Percentiles rank a stretch among this genome's conserved stretches.
phyloP scores from a whole-genome alignment of 2,329 filamentous ascomycete species.

The Dryadomyces sulphureus region DNA sequence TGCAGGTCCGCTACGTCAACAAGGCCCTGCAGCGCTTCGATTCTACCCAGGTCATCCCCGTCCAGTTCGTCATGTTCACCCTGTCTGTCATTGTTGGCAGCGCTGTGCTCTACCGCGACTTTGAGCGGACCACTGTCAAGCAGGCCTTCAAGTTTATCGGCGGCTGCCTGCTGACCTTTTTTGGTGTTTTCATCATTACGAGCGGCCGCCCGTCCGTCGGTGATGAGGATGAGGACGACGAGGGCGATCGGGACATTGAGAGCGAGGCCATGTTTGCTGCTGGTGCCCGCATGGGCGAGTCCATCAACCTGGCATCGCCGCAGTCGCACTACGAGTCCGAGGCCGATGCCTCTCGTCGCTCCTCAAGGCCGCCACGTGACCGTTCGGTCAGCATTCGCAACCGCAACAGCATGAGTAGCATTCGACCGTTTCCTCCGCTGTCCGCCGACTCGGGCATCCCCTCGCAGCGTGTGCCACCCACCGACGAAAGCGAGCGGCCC shows the following conservation, averaged over 20 bases:
- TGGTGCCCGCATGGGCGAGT: slow-evolving; percentile 35
- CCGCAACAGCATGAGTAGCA: slow-evolving; percentile 12
- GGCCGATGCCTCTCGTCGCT: slow-evolving; percentile 14
- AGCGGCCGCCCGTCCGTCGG: slow-evolving; percentile 53
- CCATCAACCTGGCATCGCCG: slow-evolving; percentile 36
- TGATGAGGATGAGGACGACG: slow-evolving; percentile 39
- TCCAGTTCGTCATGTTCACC: slow-evolving; percentile 94
- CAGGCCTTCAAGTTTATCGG: slow-evolving; percentile 76
- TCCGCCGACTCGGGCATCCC: slow-evolving; percentile 20
- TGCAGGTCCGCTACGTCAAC: slow-evolving; percentile 97
- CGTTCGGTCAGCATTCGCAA: slow-evolving; percentile 25
- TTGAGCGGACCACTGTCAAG: slow-evolving; percentile 62
- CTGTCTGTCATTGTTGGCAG: slow-evolving; percentile 90
- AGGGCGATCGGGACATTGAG: slow-evolving; percentile 41
- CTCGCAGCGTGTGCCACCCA: slow-evolving; percentile 18
- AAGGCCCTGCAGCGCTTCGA: slow-evolving; percentile 78
- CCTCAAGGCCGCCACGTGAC: slow-evolving; percentile 30
- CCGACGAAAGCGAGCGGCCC: slow-evolving; percentile 4
- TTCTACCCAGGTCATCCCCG: slow-evolving; percentile 94
- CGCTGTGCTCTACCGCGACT: slow-evolving; percentile 86
- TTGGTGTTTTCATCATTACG: slow-evolving; percentile 94
- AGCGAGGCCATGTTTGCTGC: slow-evolving; percentile 22
- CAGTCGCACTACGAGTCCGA: background rate
- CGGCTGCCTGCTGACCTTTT: slow-evolving; percentile 83
- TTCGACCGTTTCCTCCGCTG: slow-evolving; percentile 18